Evolutionary conservation across 495 filamentous ascomycete species (phyloP), one percentile per base, ranked within the genome.

Genomic region (Xylaria telfairii): DNA sequence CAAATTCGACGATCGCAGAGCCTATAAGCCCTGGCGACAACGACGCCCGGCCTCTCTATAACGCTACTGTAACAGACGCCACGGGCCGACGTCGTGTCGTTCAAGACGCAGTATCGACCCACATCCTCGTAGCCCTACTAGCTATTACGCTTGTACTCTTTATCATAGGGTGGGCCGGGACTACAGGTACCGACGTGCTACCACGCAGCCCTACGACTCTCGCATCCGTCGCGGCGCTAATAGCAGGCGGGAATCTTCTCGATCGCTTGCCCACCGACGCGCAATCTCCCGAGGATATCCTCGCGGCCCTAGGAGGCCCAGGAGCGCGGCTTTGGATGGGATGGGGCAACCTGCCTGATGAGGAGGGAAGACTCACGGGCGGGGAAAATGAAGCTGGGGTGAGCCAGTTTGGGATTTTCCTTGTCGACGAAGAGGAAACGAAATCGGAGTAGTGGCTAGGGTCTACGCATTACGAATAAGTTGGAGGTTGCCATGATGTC

Each of bases 361-460:
- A 64, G 12, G 61, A 64, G 42, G 41, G 26, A 32, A n/a, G 8
- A 8, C 2, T 8, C 19, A 19, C 8, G 1, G 61, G 61, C 7
- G 39, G 41, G 12, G 61, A 64, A 46, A 64, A 64, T 32, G 61
- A 64, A 15, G 61, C 0, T 28, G 61, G 41, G 0, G 41, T 64
- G 1, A 32, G 60, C 4, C 60, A n/a, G 13, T 63, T 63, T 63
- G 60, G 60, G 26, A 64, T 64, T 17, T 64, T 46, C 6, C 41
- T n/a, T 46, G 61, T 64, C 4, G 61, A 64, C 17, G 19, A 64
- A 24, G 61, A 47, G 26, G 13, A 56, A 0, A 32, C 17, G 51
- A n/a, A n/a, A n/a, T n/a, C n/a, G n/a, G n/a, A n/a, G n/a, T n/a
- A n/a, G n/a, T n/a, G n/a, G n/a, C n/a, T n/a, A n/a, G n/a, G n/a